Evolutionary conservation across 371 early-diverging fungal species (phyloP).

Genomic region (Mortierella sp.): DNA sequence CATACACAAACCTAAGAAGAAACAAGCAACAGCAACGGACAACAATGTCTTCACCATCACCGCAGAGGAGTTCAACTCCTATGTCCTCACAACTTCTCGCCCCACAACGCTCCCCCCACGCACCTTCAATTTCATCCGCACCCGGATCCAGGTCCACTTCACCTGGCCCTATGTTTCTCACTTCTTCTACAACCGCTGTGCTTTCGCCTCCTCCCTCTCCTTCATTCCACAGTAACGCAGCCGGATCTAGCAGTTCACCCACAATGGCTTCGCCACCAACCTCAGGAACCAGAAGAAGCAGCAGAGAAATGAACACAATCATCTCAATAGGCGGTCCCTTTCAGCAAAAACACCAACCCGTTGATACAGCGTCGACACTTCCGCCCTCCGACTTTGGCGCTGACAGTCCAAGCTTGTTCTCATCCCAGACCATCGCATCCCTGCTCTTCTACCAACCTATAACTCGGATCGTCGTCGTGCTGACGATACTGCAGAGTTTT

Average conservation of each 20-base stretch:
- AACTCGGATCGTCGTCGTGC: conserved; percentile 27
- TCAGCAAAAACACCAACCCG: conserved; percentile 2
- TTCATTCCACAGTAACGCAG: conserved; percentile 12
- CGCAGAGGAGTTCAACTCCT: no score
- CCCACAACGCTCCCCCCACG: conserved; percentile 28
- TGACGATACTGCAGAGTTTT: conserved; percentile 30
- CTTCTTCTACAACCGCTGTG: conserved; percentile 14
- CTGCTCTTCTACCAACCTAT: conserved; percentile 30
- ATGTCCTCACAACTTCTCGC: conserved; percentile 36
- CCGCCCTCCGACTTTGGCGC: conserved; percentile 1
- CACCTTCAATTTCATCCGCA: conserved; percentile 32
- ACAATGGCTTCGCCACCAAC: conserved; percentile 4
- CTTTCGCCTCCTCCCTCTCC: conserved; percentile 42
- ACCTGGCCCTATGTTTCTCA: conserved; percentile 33
- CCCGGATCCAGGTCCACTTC: conserved; percentile 41
- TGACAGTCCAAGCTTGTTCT: conserved; percentile 2
- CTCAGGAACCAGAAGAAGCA: background rate
- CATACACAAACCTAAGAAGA: background rate
- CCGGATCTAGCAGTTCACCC: background rate
- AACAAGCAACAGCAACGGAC: background rate
- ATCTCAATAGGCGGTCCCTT: background rate
- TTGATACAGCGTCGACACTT: conserved; percentile 18
- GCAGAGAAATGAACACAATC: no score
- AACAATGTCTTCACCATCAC: conserved; percentile 38
- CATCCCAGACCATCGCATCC: conserved; percentile 10